A percentile compares a stretch with the other conserved stretches of the same genome.
Evolutionary conservation across 352 stramenopile genomes (phyloP).

Genomic region (Pythium brachiatum): DNA sequence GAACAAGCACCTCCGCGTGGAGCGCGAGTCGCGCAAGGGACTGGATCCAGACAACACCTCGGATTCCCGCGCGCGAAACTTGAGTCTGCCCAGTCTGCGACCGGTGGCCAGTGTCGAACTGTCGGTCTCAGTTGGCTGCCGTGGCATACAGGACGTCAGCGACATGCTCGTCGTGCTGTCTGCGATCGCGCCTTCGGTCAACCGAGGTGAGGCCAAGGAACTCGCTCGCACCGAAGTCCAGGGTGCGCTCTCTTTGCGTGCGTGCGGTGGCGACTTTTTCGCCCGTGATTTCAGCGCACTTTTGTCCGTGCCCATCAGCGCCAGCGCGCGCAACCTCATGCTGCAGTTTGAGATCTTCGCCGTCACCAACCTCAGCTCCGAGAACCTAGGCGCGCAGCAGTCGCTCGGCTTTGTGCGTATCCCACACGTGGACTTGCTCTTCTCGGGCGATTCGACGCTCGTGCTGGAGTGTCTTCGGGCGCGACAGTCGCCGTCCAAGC

Average conservation of each 20-base stretch:
- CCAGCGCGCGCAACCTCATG: conserved; percentile 37
- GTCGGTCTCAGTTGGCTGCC: conserved; percentile 72
- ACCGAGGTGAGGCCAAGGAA: conserved; percentile 40
- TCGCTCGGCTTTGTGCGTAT: conserved; percentile 77
- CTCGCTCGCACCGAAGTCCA: conserved; percentile 80
- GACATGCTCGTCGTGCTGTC: conserved; percentile 78
- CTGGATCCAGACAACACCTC: conserved; percentile 12
- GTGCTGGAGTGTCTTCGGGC: conserved; percentile 61
- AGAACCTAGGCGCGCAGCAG: conserved; percentile 55
- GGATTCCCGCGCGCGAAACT: conserved; percentile 44
- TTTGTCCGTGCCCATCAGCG: conserved; percentile 63
- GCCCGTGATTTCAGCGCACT: conserved; percentile 76
- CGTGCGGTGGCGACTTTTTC: conserved; percentile 71
- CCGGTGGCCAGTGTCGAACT: conserved; percentile 63
- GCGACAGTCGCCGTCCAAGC: conserved; percentile 37
- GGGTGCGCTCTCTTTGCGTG: conserved; percentile 59
- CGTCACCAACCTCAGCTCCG: conserved; percentile 52
- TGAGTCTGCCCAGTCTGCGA: conserved; percentile 70
- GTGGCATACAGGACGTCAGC: conserved; percentile 57
- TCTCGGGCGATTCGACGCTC: conserved; percentile 72
- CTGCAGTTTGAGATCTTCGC: conserved; percentile 84
- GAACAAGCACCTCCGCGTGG: conserved; percentile 15
- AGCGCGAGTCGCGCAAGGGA: conserved; percentile 7
- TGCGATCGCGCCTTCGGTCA: conserved; percentile 39
- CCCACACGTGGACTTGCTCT: conserved; percentile 64